Conservation (phyloP, 805 yeast species). For the Ogataea henricii region DNA sequence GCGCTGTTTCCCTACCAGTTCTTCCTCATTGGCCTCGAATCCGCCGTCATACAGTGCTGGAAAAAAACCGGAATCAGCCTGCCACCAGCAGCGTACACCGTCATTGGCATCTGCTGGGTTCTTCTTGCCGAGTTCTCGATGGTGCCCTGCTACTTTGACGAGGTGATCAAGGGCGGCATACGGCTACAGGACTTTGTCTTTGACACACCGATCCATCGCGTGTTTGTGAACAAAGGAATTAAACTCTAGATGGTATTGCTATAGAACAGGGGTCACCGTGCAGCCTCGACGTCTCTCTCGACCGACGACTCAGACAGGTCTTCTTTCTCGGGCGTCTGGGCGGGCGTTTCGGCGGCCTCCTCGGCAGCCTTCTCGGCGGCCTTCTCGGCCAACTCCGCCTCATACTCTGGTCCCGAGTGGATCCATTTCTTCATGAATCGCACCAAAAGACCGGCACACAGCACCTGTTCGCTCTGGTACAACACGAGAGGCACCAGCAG, state of each 20-base stretch:
- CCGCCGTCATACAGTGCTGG: neutral
- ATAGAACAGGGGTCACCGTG: neutral
- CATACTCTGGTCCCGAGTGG: conserved; percentile 31
- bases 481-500: conserved; percentile 80
- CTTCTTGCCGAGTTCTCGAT: conserved; percentile 3
- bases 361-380: conserved; percentile 1
- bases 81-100: neutral
- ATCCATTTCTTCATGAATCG: conserved; percentile 73
- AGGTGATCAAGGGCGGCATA: conserved; percentile 5
- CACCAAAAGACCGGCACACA: conserved; percentile 74
- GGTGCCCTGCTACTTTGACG: conserved; percentile 4
- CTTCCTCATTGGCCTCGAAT: neutral
- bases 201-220: neutral
- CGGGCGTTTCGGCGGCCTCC: neutral
- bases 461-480: conserved; percentile 85
- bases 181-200: neutral
- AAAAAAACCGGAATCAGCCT: neutral
- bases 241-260: neutral
- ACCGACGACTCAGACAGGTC: neutral
- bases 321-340: neutral
- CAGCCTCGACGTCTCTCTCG: neutral
- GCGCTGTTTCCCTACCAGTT: conserved; percentile 2
- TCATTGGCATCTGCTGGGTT: conserved; percentile 3
- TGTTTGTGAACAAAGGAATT: neutral
- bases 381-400: conserved; percentile 1